Evolutionary conservation across 1,284 basidiomycete species (phyloP), one percentile per base, ranked within the genome.

Genomic region (Omphalotus olearius): DNA sequence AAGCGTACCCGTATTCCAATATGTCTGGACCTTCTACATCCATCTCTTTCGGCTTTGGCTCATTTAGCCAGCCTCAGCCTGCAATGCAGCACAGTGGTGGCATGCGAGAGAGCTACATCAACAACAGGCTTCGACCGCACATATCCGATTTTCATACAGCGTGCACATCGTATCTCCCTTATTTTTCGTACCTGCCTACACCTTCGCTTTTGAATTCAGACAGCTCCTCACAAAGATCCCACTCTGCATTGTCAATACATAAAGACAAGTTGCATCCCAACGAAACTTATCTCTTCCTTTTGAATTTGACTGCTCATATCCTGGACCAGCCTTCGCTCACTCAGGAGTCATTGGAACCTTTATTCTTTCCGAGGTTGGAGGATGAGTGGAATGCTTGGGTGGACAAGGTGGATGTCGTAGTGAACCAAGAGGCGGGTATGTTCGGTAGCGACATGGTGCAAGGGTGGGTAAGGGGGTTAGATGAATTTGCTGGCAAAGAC

Each of bases 381-480:
- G 74, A 81, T 41, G 88, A 91, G 64, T 91, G 89, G 89, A 75
- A 69, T 45, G 80, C 79, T 11, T 91, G 88, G 88, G 72, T 88
- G n/a, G 72, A 79, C 40, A 75, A 74, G 41, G 73, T 91, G 26
- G 84, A 89, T 59, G 69, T 79, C 16, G 67, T 78, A 9, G 84
- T 88, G 2, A 90, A 91, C 60, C 71, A 68, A n/a, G 73, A 85
- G 56, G 85, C 80, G 5, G 81, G 85, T 4, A 89, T 91, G 88
- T 90, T 89, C 64, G 81, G 85, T 5, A 75, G 73, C 44, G 86
- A 89, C 54, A 77, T 74, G 11, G 86, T 85, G 23, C 66, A 72
- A 52, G 70, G 68, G 6, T 91, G 88, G 89, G 81, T 82, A 58
- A 74, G 79, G 42, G 76, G 71, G 2, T 62, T 91, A 59, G 85